Base-by-base conservation (phyloP, 2,329 filamentous ascomycete species). In the Colletotrichum sp. region DNA sequence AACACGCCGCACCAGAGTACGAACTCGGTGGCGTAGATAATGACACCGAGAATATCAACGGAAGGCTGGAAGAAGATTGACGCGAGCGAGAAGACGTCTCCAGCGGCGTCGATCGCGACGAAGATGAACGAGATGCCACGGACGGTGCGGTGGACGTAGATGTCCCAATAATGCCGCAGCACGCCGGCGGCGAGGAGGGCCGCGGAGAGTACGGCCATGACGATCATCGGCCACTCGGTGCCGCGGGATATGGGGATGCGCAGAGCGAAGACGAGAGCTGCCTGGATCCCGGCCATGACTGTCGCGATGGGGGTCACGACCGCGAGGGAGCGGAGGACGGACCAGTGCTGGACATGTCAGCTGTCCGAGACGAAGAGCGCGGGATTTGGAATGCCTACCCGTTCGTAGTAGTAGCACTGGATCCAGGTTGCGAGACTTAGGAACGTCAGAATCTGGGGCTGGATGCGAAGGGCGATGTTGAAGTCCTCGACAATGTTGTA, bases 111-210 rank as follows among this genome's bases (percentile, higher is more conserved):
- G 59, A 95, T 93, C 2, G 87, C 91, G 0, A 94, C 92, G 78
- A 95, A 95, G 4, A 94, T 85, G 82, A 95, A 95, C 1, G 92
- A 94, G 52, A 95, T 94, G 9, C 93, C 93, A 16, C 92, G 87
- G 3, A 94, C 93, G 0, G 92, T 94, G 8, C 91, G 88, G 78
- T 94, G 90, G 3, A 87, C 81, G 79, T 91, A 94, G 26, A 95
- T 94, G 77, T 95, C 93, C 86, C 89, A 91, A 79, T 95, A 95
- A 81, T 95, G 93, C 3, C 91, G 85, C 9, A 94, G 83, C 0
- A 95, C 93, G 0, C 93, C 93, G 2, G 91, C 88, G 2, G 91
- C 92, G 2, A 95, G 88, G 4, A 95, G 86, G 1, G 87, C 81
- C 0, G 93, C 92, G 0, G 93, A 92, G 1, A 94, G 82, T 0